Base-by-base conservation (phyloP, 352 stramenopile species). In the Phytopythium aichiense region DNA sequence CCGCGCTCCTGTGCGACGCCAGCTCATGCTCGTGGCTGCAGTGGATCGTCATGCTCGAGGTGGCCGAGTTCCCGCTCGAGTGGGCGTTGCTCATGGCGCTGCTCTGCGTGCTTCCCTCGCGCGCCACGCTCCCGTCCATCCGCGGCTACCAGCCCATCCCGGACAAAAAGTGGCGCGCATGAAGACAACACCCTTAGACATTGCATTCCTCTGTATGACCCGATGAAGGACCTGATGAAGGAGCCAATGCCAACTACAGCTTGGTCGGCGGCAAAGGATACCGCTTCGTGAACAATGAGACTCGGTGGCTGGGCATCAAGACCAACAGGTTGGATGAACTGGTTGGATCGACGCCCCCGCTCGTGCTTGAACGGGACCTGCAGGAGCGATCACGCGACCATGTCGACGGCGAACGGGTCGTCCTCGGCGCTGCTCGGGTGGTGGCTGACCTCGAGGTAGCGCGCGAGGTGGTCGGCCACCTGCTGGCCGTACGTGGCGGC, bases 21-120 rank as follows among this genome's bases (percentile, higher is more conserved):
- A 43, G 63, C 56, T 49, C 61, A 0, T 66, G 70, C 45, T 60
- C 61, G 11, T 68, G 71, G n/a, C 56, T 88, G 66, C 73, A 70
- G 42, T 88, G 76, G 79, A 60, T 87, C 22, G 74, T 88, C 33
- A 70, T 87, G 73, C 58, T 87, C 40, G 76, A 88, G 64, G 74
- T 85, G 49, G 57, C 77, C 45, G 75, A 85, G 67, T 87, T 88
- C 58, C 79, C 76, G 7, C 64, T 85, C 57, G 79, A 88, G 58
- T 87, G 74, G 79, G 64, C 68, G 37, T 67, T 88, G 66, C 68
- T 88, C 28, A 76, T 88, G 70, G 68, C 69, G 48, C 63, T 87
- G 49, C 68, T 88, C 7, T 87, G 73, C 13, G 79, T 88, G n/a
- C 58, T 88, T 31, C 79, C 79, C 7, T 73, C 79, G 1, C 72